phyloP scores from a whole-genome alignment of 1,139 yeast genomes.

The Geotrichum cucujoidarum region DNA sequence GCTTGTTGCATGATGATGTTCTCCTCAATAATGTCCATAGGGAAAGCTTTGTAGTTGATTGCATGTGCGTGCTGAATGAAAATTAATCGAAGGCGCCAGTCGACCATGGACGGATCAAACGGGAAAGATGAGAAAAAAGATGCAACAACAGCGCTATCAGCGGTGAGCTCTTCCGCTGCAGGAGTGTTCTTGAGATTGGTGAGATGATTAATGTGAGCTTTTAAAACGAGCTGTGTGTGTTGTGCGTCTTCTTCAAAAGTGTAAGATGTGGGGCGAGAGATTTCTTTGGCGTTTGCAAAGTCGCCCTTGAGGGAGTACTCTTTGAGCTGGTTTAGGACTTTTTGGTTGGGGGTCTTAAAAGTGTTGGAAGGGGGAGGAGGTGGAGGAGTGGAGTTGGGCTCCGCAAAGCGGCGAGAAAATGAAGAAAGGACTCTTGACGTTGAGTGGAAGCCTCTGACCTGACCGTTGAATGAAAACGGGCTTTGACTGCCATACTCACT shows the following conservation, averaged over 20 bases:
- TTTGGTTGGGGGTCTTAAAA: neutral
- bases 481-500: neutral
- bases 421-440: slow-evolving; percentile 8
- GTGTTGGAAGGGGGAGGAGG: neutral
- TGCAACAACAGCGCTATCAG: slow-evolving; percentile 22
- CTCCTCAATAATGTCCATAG: slow-evolving; percentile 27
- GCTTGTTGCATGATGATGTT: slow-evolving; percentile 33
- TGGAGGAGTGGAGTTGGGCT: neutral
- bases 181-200: slow-evolving; percentile 13
- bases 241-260: neutral
- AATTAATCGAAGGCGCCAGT: slow-evolving; percentile 39
- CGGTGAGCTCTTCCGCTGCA: slow-evolving; percentile 1
- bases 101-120: slow-evolving; percentile 30
- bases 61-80: slow-evolving; percentile 42
- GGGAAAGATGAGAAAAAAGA: slow-evolving; percentile 35
- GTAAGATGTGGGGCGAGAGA: neutral
- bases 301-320: slow-evolving; percentile 11
- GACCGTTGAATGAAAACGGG: neutral
- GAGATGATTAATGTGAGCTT: slow-evolving; percentile 29
- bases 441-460: slow-evolving; percentile 2
- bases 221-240: slow-evolving; percentile 15
- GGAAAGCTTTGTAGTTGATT: slow-evolving; percentile 38
- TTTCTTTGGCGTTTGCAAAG: slow-evolving; percentile 12
- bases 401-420: slow-evolving; percentile 5
- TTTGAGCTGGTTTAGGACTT: neutral